phyloP scores from a whole-genome alignment of 805 yeast genomes.

The Saccharomycopsis malanga region DNA sequence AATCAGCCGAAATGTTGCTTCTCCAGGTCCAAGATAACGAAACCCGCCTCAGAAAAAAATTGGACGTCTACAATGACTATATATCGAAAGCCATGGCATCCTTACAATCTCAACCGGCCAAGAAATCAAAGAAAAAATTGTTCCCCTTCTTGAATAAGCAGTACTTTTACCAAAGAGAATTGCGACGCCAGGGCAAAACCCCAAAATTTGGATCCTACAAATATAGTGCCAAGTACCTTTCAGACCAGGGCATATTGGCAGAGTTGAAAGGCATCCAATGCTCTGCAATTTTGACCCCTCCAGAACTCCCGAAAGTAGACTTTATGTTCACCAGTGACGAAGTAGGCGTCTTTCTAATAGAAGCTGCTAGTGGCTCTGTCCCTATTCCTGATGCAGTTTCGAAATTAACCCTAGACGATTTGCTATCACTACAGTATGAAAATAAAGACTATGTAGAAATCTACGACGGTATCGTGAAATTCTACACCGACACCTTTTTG shows the following conservation, averaged over 20 bases:
- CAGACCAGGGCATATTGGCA: constrained; percentile 62
- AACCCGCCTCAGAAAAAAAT: constrained; percentile 30
- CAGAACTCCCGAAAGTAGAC: constrained; percentile 46
- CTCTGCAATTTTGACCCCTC: constrained; percentile 24
- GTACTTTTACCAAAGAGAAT: constrained; percentile 64
- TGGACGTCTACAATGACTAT: constrained; percentile 36
- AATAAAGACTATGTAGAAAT: constrained; percentile 45
- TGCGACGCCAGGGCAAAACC: constrained; percentile 56
- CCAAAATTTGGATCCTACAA: constrained; percentile 75
- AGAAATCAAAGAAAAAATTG: constrained; percentile 14
- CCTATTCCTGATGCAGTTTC: constrained; percentile 38
- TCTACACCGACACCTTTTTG: constrained; percentile 63
- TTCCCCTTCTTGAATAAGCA: constrained; percentile 55
- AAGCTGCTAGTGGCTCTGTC: constrained; percentile 59
- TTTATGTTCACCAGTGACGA: constrained; percentile 72
- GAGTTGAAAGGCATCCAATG: constrained; percentile 53
- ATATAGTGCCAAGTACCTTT: constrained; percentile 66
- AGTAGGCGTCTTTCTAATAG: constrained; percentile 65
- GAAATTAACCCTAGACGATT: constrained; percentile 44
- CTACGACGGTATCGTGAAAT: constrained; percentile 60
- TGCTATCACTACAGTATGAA: constrained; percentile 63
- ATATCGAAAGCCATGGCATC: constrained; percentile 39
- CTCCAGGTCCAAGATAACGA: constrained; percentile 33
- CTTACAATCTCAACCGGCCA: constrained; percentile 31
- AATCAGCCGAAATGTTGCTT: constrained; percentile 29